Conservation (phyloP, 2,329 filamentous ascomycete species). For the Epichloe bromicola region DNA sequence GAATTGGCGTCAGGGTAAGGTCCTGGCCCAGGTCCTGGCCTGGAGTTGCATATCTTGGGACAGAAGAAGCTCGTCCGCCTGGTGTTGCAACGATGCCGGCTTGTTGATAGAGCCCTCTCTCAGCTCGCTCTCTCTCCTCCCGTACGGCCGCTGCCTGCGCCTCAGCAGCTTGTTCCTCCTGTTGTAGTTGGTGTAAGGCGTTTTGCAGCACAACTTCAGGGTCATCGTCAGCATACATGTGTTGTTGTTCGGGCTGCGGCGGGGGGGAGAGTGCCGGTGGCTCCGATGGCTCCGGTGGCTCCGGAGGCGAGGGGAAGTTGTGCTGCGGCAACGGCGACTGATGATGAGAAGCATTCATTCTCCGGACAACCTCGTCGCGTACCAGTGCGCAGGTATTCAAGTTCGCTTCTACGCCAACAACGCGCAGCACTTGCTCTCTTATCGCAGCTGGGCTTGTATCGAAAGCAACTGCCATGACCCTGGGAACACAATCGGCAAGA, state of each 20-base stretch:
- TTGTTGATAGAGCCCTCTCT: slow-evolving; percentile 22
- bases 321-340: slow-evolving; percentile 11
- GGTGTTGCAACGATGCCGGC: slow-evolving; percentile 21
- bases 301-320: slow-evolving; percentile 2
- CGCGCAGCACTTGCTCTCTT: slow-evolving; percentile 41
- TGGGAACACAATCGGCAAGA: slow-evolving; percentile 45
- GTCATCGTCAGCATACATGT: slow-evolving; percentile 37
- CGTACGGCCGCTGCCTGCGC: slow-evolving; percentile 41
- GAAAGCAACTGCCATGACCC: slow-evolving; percentile 43
- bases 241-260: background rate
- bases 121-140: slow-evolving; percentile 37
- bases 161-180: slow-evolving; percentile 45
- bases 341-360: slow-evolving; percentile 14
- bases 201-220: slow-evolving; percentile 46
- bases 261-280: slow-evolving; percentile 6
- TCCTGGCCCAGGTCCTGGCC: slow-evolving; percentile 25
- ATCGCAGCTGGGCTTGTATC: slow-evolving; percentile 49
- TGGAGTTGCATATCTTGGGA: slow-evolving; percentile 22
- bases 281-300: slow-evolving; percentile 12
- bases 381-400: slow-evolving; percentile 43
- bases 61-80: slow-evolving; percentile 15
- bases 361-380: slow-evolving; percentile 42
- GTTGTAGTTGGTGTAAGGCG: slow-evolving; percentile 43
- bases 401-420: slow-evolving; percentile 40
- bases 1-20: slow-evolving; percentile 42